These are phyloP conservation scores for Tulasnella sp. DNA, from an alignment of 768 basidiomycete species.

Conservation along the genomic window DNA sequence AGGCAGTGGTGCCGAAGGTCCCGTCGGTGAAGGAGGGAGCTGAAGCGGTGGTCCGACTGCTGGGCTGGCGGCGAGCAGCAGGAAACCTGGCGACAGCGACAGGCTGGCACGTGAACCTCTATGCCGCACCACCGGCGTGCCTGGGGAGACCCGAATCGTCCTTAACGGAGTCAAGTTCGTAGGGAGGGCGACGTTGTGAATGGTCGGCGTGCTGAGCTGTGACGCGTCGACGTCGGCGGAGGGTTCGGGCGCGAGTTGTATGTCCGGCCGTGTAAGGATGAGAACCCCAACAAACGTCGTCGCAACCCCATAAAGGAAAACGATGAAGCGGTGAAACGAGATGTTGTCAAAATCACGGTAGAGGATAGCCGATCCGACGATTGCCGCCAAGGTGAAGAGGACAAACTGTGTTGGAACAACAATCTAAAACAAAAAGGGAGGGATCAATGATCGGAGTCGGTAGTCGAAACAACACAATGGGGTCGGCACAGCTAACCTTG, in stretches of 20 bases:
- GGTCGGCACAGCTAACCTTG: slow-evolving; percentile 52
- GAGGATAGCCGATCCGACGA: slow-evolving; percentile 86
- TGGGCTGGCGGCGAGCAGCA: background rate
- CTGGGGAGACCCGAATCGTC: slow-evolving; percentile 6
- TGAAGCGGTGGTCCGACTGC: background rate
- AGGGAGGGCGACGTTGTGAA: slow-evolving; percentile 11
- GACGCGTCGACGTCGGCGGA: slow-evolving; percentile 3
- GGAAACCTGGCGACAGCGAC: background rate
- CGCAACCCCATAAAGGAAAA: slow-evolving; percentile 80
- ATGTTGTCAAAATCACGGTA: slow-evolving; percentile 90
- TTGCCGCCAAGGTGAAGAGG: slow-evolving; percentile 88
- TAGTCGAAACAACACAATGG: background rate
- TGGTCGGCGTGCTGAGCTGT: slow-evolving; percentile 29
- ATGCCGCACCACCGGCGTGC: slow-evolving; percentile 11
- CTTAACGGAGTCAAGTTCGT: background rate
- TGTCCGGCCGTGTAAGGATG: slow-evolving; percentile 62
- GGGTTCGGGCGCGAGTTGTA: background rate
- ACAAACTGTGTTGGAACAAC: slow-evolving; percentile 96
- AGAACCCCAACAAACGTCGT: slow-evolving; percentile 91
- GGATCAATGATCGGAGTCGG: background rate
- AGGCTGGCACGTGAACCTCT: slow-evolving; percentile 23
- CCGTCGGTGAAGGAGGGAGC: background rate
- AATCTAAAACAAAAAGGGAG: slow-evolving; percentile 46
- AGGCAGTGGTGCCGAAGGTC: background rate
- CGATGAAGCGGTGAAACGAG: slow-evolving; percentile 74